A percentile compares a stretch with the other conserved stretches of the same genome.
phyloP scores from a whole-genome alignment of 2,329 filamentous ascomycete species.

The Fusarium poae region DNA sequence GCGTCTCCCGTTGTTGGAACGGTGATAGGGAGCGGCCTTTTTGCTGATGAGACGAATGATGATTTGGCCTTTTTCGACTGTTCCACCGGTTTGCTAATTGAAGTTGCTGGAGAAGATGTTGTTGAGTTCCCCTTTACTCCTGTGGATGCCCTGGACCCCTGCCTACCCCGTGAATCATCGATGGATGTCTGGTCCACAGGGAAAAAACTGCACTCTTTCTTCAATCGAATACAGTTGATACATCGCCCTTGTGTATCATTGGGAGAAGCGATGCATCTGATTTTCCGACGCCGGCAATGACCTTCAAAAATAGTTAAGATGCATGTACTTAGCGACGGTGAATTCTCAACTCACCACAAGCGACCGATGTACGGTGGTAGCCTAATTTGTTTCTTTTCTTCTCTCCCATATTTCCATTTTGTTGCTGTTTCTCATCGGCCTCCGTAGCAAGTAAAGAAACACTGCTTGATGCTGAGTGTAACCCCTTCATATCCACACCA shows the following conservation, averaged over 20 bases:
- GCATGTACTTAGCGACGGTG: background rate
- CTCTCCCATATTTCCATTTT: conserved; percentile 58
- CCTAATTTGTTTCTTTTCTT: conserved; percentile 88
- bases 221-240: conserved; percentile 91
- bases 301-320: conserved; percentile 63
- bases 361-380: conserved; percentile 94
- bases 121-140: conserved; percentile 59
- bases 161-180: conserved; percentile 60
- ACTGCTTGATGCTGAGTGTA: conserved; percentile 64
- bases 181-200: conserved; percentile 83
- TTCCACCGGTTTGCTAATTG: conserved; percentile 59
- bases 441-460: conserved; percentile 57
- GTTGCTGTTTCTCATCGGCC: conserved; percentile 49
- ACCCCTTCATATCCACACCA: conserved; percentile 60
- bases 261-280: conserved; percentile 84
- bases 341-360: conserved; percentile 80
- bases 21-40: conserved; percentile 59
- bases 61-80: conserved; percentile 53
- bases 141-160: conserved; percentile 55
- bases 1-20: conserved; percentile 59
- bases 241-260: conserved; percentile 82
- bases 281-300: conserved; percentile 93
- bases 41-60: conserved; percentile 60
- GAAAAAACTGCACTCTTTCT: conserved; percentile 94
- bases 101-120: conserved; percentile 63